phyloP scores from a whole-genome alignment of 2,329 filamentous ascomycete species.

The Mycocentrospora acerina region DNA sequence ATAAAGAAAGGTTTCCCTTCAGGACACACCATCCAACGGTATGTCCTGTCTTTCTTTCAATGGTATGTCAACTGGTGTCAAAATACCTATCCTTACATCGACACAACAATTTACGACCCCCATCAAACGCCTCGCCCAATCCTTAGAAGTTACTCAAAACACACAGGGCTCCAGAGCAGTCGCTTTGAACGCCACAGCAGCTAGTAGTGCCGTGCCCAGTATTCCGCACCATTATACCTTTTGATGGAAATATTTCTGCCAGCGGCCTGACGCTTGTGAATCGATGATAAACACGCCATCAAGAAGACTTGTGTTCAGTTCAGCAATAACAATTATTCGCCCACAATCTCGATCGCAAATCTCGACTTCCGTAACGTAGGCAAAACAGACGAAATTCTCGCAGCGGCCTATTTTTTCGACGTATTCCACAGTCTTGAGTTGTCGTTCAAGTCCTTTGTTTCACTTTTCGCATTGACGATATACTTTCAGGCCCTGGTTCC shows the following conservation, averaged over 20 bases:
- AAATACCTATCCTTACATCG: slow-evolving; percentile 39
- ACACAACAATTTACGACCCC: slow-evolving; percentile 39
- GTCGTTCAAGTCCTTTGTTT: background rate
- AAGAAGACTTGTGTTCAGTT: slow-evolving; percentile 41
- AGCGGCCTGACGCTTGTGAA: slow-evolving; percentile 40
- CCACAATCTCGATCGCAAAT: slow-evolving; percentile 7
- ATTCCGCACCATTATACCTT: slow-evolving; percentile 51
- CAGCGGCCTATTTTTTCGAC: slow-evolving; percentile 52
- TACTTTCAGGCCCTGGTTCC: slow-evolving; percentile 48
- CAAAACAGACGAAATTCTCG: slow-evolving; percentile 51
- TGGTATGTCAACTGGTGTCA: slow-evolving; percentile 48
- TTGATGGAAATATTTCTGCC: slow-evolving; percentile 52
- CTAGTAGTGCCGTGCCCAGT: slow-evolving; percentile 50
- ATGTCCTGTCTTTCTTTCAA: slow-evolving; percentile 39
- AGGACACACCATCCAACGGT: slow-evolving; percentile 31
- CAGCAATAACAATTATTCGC: slow-evolving; percentile 29
- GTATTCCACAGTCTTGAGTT: slow-evolving; percentile 51
- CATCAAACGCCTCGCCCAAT: slow-evolving; percentile 49
- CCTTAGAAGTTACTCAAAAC: slow-evolving; percentile 41
- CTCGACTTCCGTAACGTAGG: slow-evolving; percentile 45
- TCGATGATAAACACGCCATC: slow-evolving; percentile 39
- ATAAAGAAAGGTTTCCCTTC: slow-evolving; percentile 50
- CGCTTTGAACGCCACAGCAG: slow-evolving; percentile 50
- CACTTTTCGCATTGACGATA: slow-evolving; percentile 40
- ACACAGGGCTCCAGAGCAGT: slow-evolving; percentile 42